A percentile compares a stretch with the other conserved stretches of the same genome.
These are phyloP conservation scores for Pseudogymnoascus sp. DNA, from an alignment of 2,329 filamentous ascomycete species.

Conservation along the genomic window DNA sequence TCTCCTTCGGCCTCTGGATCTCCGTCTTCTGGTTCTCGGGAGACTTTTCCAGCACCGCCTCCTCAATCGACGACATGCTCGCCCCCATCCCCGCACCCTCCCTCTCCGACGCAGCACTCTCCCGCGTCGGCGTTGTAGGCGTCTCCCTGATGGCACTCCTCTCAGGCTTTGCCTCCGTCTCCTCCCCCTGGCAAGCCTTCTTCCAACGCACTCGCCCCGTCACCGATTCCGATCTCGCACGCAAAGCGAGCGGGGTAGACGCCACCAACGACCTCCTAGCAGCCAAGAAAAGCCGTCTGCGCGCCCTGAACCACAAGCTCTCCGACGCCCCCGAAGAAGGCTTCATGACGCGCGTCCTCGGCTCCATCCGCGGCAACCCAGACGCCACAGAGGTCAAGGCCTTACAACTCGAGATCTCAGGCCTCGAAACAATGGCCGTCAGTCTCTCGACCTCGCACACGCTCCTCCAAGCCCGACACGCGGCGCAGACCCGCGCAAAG, in stretches of 20 bases:
- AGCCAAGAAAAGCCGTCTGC: constrained; percentile 63
- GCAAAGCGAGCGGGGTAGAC: constrained; percentile 71
- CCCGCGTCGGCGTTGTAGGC: constrained; percentile 73
- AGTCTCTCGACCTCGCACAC: constrained; percentile 58
- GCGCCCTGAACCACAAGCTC: constrained; percentile 58
- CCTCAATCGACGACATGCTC: constrained; percentile 18
- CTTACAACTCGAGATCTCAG: constrained; percentile 66
- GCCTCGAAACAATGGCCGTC: constrained; percentile 70
- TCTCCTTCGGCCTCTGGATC: constrained; percentile 60
- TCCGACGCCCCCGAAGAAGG: constrained; percentile 39
- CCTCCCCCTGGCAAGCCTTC: constrained; percentile 78
- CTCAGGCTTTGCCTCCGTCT: constrained; percentile 85
- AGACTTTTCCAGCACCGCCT: constrained; percentile 24
- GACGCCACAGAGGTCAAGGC: constrained; percentile 50
- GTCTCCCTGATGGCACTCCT: constrained; percentile 79
- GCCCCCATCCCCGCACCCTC: constrained; percentile 22
- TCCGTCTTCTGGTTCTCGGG: constrained; percentile 69
- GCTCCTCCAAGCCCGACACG: constrained; percentile 52
- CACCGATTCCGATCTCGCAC: constrained; percentile 63
- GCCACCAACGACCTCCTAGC: constrained; percentile 72
- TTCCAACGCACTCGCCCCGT: constrained; percentile 55
- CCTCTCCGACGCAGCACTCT: constrained; percentile 44
- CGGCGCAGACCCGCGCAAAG: constrained; percentile 55
- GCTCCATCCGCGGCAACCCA: constrained; percentile 55
- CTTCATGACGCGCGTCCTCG: constrained; percentile 65